Conservation (phyloP, 2,329 filamentous ascomycete species). For the Aspergillus sp. region DNA sequence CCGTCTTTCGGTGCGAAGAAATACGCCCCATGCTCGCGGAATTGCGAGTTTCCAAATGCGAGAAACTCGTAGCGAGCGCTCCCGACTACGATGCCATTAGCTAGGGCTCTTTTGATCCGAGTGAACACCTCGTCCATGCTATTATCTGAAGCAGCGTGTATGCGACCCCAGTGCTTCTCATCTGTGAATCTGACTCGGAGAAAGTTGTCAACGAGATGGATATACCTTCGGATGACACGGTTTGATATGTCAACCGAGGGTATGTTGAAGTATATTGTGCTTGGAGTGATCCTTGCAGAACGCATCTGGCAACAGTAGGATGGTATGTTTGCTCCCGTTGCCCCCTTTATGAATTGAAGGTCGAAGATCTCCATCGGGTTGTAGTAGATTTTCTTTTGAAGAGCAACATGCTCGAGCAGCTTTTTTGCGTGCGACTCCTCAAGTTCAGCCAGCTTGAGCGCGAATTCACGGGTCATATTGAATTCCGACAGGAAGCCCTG, state of each 20-base stretch:
- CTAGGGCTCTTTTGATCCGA: conserved; percentile 71
- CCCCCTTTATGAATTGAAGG: conserved; percentile 48
- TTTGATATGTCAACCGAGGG: conserved; percentile 87
- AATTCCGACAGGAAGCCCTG: conserved; percentile 76
- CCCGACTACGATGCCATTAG: conserved; percentile 80
- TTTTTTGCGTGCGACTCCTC: conserved; percentile 61
- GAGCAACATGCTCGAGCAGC: conserved; percentile 75
- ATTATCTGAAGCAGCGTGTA: conserved; percentile 60
- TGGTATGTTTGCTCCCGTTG: conserved; percentile 61
- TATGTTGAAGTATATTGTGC: conserved; percentile 75
- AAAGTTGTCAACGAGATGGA: conserved; percentile 74
- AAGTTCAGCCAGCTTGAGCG: conserved; percentile 62
- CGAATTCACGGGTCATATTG: conserved; percentile 69
- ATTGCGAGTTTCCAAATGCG: conserved; percentile 93
- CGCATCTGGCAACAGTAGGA: conserved; percentile 75
- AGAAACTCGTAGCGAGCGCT: conserved; percentile 85
- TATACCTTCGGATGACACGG: conserved; percentile 76
- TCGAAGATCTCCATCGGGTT: conserved; percentile 76
- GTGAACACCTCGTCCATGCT: conserved; percentile 73
- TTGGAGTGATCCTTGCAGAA: conserved; percentile 81
- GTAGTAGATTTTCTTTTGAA: conserved; percentile 64
- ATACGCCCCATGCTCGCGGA: conserved; percentile 88
- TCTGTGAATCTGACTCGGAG: conserved; percentile 88
- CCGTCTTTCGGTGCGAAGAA: conserved; percentile 79
- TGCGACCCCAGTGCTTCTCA: conserved; percentile 68